Evolutionary conservation across 78 protist genomes (phyloP).

Genomic region (Speleostelium caveatum): DNA sequence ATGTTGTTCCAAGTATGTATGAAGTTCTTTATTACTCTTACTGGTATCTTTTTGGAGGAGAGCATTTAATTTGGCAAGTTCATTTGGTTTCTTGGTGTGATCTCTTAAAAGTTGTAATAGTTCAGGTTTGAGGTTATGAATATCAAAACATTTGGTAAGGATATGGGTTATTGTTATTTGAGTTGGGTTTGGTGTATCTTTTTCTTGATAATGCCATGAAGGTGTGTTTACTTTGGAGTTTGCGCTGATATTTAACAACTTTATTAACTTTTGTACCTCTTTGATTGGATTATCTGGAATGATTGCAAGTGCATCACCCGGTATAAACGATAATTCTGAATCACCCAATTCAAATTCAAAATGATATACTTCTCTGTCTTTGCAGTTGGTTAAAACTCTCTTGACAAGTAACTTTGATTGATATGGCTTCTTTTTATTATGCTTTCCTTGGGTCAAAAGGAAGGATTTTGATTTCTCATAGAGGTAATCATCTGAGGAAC

Average conservation of each 20-base stretch:
- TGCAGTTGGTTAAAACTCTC: slow-evolving; percentile 1
- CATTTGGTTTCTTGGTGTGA: neutral
- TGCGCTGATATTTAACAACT: neutral
- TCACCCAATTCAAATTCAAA: slow-evolving; percentile 76
- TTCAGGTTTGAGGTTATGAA: slow-evolving; percentile 64
- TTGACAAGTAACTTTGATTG: slow-evolving; percentile 21
- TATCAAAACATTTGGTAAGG: slow-evolving; percentile 56
- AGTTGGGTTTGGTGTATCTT: slow-evolving; percentile 28
- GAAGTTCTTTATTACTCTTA: slow-evolving; percentile 3
- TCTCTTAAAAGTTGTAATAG: slow-evolving; percentile 4
- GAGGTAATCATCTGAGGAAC: slow-evolving; percentile 39
- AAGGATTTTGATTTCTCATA: slow-evolving; percentile 49
- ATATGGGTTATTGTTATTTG: slow-evolving; percentile 39
- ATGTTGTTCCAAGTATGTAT: slow-evolving; percentile 8
- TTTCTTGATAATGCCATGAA: slow-evolving; percentile 69
- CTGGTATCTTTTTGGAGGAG: slow-evolving; percentile 27
- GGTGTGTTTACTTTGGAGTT: slow-evolving; percentile 31
- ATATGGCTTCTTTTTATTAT: slow-evolving; percentile 73
- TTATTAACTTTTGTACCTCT: slow-evolving; percentile 14
- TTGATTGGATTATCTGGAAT: slow-evolving; percentile 24
- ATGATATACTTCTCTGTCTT: slow-evolving; percentile 50
- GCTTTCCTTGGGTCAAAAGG: slow-evolving; percentile 34
- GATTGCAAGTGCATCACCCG: slow-evolving; percentile 72
- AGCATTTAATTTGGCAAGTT: slow-evolving; percentile 1
- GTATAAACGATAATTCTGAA: slow-evolving; percentile 42